Evolutionary conservation across 306 rosid species (phyloP).

Genomic region (Vicia sativa): DNA sequence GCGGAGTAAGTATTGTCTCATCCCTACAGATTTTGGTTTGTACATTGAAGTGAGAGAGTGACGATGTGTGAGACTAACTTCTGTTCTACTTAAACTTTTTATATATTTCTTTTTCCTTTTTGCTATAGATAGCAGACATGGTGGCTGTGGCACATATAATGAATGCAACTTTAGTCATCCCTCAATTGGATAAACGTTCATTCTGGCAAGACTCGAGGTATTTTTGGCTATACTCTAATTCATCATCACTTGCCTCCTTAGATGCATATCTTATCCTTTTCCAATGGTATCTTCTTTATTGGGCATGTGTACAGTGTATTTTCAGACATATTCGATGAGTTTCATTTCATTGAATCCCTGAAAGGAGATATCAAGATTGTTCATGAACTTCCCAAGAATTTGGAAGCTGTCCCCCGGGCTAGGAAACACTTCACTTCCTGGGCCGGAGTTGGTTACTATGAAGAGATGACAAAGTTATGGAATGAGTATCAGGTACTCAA

Average conservation of each 20-base stretch:
- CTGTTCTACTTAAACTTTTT: not conserved
- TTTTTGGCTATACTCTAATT: constrained; percentile 18
- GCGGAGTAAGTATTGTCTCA: constrained; percentile 1
- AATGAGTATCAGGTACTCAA: constrained; percentile 74
- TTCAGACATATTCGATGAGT: constrained; percentile 86
- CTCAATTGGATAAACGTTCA: constrained; percentile 87
- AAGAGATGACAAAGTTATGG: constrained; percentile 76
- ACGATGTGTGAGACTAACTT: constrained; percentile 31
- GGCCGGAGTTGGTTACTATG: constrained; percentile 78
- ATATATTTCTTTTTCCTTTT: constrained; percentile 2
- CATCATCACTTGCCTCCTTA: constrained; percentile 28
- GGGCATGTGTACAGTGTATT: constrained; percentile 60
- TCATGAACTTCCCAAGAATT: constrained; percentile 68
- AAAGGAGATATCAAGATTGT: constrained; percentile 68
- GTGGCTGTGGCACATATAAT: constrained; percentile 87
- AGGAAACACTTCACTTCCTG: constrained; percentile 92
- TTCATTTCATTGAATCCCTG: constrained; percentile 76
- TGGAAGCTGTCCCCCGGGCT: constrained; percentile 73
- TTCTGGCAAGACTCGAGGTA: constrained; percentile 95
- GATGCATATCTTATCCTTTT: constrained; percentile 16
- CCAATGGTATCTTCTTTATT: constrained; percentile 31
- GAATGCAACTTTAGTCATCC: constrained; percentile 92
- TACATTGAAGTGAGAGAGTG: constrained; percentile 14
- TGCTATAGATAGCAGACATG: constrained; percentile 83
- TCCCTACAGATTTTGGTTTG: constrained; percentile 23